A percentile compares a stretch with the other conserved stretches of the same genome.
These are phyloP conservation scores for Fonsecaea multimorphosa DNA, from an alignment of 2,329 filamentous ascomycete species.

Conservation along the genomic window DNA sequence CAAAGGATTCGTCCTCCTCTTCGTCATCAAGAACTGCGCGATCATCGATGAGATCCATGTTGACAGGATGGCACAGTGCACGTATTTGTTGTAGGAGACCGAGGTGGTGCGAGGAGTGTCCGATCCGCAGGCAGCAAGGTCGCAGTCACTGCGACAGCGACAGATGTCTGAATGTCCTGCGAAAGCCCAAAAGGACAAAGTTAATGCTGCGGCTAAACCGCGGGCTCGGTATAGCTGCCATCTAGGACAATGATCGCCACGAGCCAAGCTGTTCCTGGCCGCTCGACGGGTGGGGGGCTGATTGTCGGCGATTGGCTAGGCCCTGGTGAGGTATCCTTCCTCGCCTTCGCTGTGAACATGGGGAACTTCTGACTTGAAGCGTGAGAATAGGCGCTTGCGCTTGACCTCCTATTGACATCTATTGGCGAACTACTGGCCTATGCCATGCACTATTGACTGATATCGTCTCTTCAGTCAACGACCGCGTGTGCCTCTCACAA, in stretches of 20 bases:
- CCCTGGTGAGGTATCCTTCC: too few relatives aligned
- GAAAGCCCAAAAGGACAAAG: neutral
- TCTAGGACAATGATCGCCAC: neutral
- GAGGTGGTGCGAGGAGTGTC: neutral
- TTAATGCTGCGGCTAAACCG: neutral
- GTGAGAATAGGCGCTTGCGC: slow-evolving; percentile 34
- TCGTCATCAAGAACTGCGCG: slow-evolving; percentile 89
- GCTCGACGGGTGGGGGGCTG: neutral
- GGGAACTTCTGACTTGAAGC: slow-evolving; percentile 16
- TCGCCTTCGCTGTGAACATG: neutral
- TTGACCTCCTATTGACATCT: slow-evolving; percentile 24
- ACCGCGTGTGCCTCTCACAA: slow-evolving; percentile 18
- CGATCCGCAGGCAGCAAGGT: neutral
- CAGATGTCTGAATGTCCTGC: neutral
- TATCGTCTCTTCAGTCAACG: slow-evolving; percentile 23
- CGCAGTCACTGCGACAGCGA: neutral
- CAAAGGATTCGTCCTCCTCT: slow-evolving; percentile 79
- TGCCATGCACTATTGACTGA: slow-evolving; percentile 28
- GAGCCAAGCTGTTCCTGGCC: neutral
- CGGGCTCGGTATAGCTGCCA: neutral
- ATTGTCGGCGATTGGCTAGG: neutral
- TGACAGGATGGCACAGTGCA: neutral
- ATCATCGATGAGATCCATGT: slow-evolving; percentile 70
- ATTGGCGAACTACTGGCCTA: slow-evolving; percentile 32
- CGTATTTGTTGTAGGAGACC: neutral